These are phyloP conservation scores for Actinidia chinensis DNA, from an alignment of 179 eudicot species.

Conservation along the genomic window DNA sequence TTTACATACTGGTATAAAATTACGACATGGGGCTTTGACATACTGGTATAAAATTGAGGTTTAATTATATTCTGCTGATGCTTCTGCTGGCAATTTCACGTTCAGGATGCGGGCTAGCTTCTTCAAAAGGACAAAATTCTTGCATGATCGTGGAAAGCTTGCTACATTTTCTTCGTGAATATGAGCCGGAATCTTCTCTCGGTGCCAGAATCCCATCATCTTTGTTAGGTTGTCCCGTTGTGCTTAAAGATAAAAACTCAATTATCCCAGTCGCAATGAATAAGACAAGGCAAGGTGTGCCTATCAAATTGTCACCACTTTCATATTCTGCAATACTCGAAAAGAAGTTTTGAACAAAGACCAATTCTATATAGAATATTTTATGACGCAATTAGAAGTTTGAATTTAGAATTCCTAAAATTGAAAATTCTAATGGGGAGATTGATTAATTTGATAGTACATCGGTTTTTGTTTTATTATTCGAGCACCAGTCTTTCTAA, in stretches of 20 bases:
- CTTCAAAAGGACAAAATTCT: constrained; percentile 37
- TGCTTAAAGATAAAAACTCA: constrained; percentile 33
- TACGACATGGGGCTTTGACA: neutral
- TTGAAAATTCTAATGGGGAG: too few species aligned
- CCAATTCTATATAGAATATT: neutral
- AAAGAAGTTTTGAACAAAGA: constrained; percentile 5
- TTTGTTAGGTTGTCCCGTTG: constrained; percentile 40
- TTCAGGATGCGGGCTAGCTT: constrained; percentile 19
- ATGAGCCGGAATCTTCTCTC: constrained; percentile 64
- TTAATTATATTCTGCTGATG: neutral
- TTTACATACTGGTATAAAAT: neutral
- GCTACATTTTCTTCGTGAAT: constrained; percentile 63
- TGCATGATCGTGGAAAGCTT: constrained; percentile 47
- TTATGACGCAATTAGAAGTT: neutral
- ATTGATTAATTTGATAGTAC: too few species aligned
- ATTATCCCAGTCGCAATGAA: neutral
- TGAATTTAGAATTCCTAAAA: too few species aligned
- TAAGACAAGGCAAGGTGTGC: neutral
- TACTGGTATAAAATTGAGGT: neutral
- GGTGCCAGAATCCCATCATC: constrained; percentile 70
- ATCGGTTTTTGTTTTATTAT: too few species aligned
- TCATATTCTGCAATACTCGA: constrained; percentile 91
- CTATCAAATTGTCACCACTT: too few species aligned
- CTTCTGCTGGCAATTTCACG: constrained; percentile 17
- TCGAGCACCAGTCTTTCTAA: too few species aligned